Conservation (phyloP, 2,329 filamentous ascomycete species). For the Hymenoscyphus fraxineus region DNA sequence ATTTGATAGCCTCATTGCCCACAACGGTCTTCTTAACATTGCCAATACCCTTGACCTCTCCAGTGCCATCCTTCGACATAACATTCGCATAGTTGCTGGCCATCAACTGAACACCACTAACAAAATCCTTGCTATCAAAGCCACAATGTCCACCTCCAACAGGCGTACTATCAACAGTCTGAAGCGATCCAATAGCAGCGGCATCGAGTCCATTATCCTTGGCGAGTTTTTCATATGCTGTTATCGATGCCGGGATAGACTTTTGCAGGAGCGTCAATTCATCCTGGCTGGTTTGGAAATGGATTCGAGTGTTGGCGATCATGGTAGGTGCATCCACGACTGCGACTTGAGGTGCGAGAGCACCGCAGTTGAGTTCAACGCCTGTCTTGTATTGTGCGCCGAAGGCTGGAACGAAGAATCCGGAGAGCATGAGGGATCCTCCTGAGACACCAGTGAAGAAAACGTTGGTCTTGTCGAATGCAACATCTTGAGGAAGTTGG, state of each 20-base stretch:
- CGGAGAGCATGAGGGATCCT: conserved; percentile 49
- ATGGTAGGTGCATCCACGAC: conserved; percentile 43
- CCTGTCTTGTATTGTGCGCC: conserved; percentile 38
- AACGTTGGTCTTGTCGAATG: conserved; percentile 49
- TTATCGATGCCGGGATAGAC: conserved; percentile 47
- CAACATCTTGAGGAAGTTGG: conserved; percentile 49
- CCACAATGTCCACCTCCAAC: conserved; percentile 55
- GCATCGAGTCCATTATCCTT: conserved; percentile 41
- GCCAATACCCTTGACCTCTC: conserved; percentile 46
- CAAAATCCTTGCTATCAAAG: conserved; percentile 53
- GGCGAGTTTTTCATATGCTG: conserved; percentile 49
- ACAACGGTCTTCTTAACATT: conserved; percentile 41
- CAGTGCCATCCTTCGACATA: conserved; percentile 48
- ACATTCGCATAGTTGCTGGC: conserved; percentile 49
- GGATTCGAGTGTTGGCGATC: conserved; percentile 46
- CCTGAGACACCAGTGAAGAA: conserved; percentile 57
- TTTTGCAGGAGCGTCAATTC: conserved; percentile 48
- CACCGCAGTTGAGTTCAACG: conserved; percentile 55
- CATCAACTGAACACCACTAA: conserved; percentile 55
- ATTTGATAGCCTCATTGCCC: neutral
- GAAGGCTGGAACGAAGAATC: conserved; percentile 54
- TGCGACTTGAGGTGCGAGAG: conserved; percentile 48
- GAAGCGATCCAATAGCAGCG: conserved; percentile 45
- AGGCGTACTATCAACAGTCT: conserved; percentile 55
- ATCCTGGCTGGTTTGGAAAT: conserved; percentile 53